Evolutionary conservation across 805 yeast species (phyloP), one percentile per base, ranked within the genome.

Genomic region (Saccharomycopsis vini): DNA sequence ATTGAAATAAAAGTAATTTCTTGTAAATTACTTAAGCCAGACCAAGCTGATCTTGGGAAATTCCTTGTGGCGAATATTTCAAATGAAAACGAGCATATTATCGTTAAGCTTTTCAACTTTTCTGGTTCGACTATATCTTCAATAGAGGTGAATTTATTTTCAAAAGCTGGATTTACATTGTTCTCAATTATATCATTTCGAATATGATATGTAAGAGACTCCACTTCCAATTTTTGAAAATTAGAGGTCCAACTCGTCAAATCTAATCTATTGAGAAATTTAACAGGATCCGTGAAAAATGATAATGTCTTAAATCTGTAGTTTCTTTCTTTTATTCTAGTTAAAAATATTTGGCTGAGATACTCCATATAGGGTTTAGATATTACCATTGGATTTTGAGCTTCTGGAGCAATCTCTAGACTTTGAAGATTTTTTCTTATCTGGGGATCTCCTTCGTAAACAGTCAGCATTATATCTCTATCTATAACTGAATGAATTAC

Each of bases 1-100:
- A 46, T 43, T 15, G 42, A 46, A 6, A 46, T 24, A n/a, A 46
- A 46, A 16, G 43, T 33, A 2, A 43, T 33, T 9, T 46, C 46
- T 26, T 42, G 36, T 3, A 46, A 16, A 20, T 39, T 31, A 19
- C 5, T 32, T 23, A 43, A 40, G 7, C 44, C 38, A 16, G 31
- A 23, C 36, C 42, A 46, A n/a, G n/a, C n/a, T n/a, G n/a, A n/a
- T n/a, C n/a, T n/a, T n/a, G n/a, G n/a, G n/a, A n/a, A n/a, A n/a
- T n/a, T n/a, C n/a, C 31, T 13, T 28, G n/a, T 28, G 31, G 31
- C 12, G n/a, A n/a, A n/a, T n/a, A n/a, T n/a, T n/a, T 46, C 45
- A 5, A 19, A 12, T 13, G 30, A 18, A 7, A 43, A n/a, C 46
- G 44, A 46, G 26, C 47, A 40, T 16, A 30, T 37, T 12, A 46